Percentiles rank a stretch among this genome's conserved stretches.
These are phyloP conservation scores for Cordyceps fumosorosea DNA, from an alignment of 2,329 filamentous ascomycete genomes.

Conservation along the genomic window DNA sequence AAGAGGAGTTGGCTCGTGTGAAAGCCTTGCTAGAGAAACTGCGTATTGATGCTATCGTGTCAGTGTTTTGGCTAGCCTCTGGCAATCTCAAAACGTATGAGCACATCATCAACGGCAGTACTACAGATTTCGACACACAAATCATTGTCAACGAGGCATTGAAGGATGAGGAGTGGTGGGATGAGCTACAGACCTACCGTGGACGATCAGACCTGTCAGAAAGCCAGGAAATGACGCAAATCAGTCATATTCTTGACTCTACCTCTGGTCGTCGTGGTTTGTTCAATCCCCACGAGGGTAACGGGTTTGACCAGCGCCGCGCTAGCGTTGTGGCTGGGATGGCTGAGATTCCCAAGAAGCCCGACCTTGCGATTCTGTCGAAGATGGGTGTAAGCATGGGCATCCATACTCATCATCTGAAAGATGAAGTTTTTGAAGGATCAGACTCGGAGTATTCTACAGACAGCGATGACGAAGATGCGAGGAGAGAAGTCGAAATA, in stretches of 20 bases:
- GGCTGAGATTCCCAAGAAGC: conserved; percentile 54
- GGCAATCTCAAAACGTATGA: conserved; percentile 69
- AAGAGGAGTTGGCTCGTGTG: conserved; percentile 68
- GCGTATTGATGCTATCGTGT: conserved; percentile 70
- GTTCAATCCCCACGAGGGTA: conserved; percentile 36
- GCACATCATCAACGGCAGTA: conserved; percentile 66
- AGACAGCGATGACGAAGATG: conserved; percentile 26
- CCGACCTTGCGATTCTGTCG: conserved; percentile 43
- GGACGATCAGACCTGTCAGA: conserved; percentile 34
- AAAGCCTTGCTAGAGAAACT: conserved; percentile 71
- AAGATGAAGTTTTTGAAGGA: conserved; percentile 51
- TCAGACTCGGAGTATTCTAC: conserved; percentile 25
- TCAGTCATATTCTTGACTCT: conserved; percentile 38
- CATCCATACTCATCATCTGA: conserved; percentile 69
- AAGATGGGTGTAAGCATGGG: conserved; percentile 61
- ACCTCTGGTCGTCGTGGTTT: conserved; percentile 35
- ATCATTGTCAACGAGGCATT: conserved; percentile 59
- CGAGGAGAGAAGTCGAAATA: conserved; percentile 26
- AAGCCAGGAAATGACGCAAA: conserved; percentile 37
- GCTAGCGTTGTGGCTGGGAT: conserved; percentile 45
- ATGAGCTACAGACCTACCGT: conserved; percentile 57
- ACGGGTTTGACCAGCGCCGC: conserved; percentile 26
- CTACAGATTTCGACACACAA: conserved; percentile 47
- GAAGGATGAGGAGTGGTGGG: conserved; percentile 75
- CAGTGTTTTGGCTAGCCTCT: conserved; percentile 76